Conservation (phyloP, 2,329 filamentous ascomycete genomes). For the Colletotrichum eremochloae region DNA sequence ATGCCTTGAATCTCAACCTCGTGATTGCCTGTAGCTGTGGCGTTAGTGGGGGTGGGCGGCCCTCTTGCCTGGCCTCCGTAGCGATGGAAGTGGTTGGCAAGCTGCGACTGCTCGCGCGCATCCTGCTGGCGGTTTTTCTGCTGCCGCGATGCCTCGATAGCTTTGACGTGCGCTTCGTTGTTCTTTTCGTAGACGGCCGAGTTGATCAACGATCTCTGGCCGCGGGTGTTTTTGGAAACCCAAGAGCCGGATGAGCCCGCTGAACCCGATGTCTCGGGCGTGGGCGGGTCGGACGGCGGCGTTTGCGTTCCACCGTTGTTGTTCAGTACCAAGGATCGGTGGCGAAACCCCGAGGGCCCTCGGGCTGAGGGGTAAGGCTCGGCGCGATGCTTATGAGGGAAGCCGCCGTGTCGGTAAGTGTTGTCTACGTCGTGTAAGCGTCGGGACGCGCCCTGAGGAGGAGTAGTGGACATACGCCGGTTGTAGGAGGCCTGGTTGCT, state of each 20-base stretch:
- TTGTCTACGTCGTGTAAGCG: conserved; percentile 47
- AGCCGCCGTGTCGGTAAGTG: conserved; percentile 49
- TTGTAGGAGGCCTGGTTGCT: conserved; percentile 49
- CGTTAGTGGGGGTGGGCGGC: conserved; percentile 48
- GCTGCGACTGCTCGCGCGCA: conserved; percentile 70
- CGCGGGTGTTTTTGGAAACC: conserved; percentile 77
- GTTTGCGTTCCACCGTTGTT: conserved; percentile 57
- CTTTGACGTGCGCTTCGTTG: conserved; percentile 74
- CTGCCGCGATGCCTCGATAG: conserved; percentile 77
- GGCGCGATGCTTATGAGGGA: conserved; percentile 43
- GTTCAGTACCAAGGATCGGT: conserved; percentile 76
- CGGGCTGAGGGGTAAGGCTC: conserved; percentile 52
- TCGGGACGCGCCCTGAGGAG: not conserved
- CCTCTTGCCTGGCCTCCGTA: conserved; percentile 42
- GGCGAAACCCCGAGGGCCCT: conserved; percentile 44
- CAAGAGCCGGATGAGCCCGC: conserved; percentile 64
- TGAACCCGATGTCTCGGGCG: conserved; percentile 46
- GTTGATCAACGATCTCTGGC: conserved; percentile 87
- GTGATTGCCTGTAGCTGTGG: conserved; percentile 58
- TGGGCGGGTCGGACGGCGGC: conserved; percentile 45
- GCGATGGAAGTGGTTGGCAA: conserved; percentile 62
- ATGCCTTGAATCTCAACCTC: conserved; percentile 80
- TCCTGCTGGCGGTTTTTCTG: conserved; percentile 68
- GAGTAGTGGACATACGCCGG: conserved; percentile 50
- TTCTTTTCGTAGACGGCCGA: conserved; percentile 82